Base-by-base conservation (phyloP, 1,284 basidiomycete genomes). In the Malassezia cuniculi region DNA sequence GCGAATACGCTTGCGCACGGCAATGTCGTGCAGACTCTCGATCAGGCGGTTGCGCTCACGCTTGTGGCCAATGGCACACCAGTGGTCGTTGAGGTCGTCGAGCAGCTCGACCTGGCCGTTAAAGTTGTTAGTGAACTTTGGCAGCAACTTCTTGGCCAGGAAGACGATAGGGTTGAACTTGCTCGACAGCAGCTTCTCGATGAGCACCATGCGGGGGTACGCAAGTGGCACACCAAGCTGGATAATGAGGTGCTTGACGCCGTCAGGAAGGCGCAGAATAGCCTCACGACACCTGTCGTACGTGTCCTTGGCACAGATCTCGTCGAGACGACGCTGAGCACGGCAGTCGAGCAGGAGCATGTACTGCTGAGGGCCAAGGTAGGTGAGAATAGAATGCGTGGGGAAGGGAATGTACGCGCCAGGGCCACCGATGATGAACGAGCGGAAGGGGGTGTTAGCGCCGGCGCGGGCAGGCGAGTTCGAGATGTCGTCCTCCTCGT, bases 1-100 rank as follows among this genome's bases (percentile, higher is more conserved):
- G n/a, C 63, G 52, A 10, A 66, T 27, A 10, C 47, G 50, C 21
- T 52, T 54, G 30, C 56, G 52, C n/a, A 59, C 34, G 6, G 52
- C 48, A 4, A 66, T 20, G 36, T 59, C 50, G 36, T 66, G 61
- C 3, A 55, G 48, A 1, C 80, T 75, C 47, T 81, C 74, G 24
- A 97, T 76, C 12, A 95, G 74, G 78, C 78, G 80, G 66, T 95
- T 95, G 36, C 90, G 78, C 68, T 95, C 90, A 69, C 75, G 74
- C 78, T 93, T 73, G 55, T 73, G 71, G 3, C 53, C 16, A 10
- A 25, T 20, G 11, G 36, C 36, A 37, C 67, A 69, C 66, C 93
- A 73, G 70, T 94, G 87, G 69, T 95, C 87, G 37, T 93, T 54
- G 12, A 69, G 38, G 31, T 69, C 67, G 32, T 69, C 67, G 9